These are phyloP conservation scores for Talaromyces sp. DNA, from an alignment of 2,329 filamentous ascomycete genomes.

Conservation along the genomic window DNA sequence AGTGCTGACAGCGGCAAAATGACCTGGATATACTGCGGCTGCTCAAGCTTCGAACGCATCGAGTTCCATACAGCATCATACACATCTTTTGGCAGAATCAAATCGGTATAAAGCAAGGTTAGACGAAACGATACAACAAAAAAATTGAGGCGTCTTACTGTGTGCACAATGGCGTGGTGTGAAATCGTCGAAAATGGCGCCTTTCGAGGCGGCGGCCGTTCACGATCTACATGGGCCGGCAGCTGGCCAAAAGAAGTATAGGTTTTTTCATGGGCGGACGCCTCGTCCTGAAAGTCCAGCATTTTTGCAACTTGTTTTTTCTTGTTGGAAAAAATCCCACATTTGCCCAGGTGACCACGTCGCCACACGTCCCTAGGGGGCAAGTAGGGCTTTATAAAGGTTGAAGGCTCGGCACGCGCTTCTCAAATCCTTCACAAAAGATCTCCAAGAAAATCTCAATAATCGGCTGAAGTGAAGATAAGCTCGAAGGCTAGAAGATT, in stretches of 20 bases:
- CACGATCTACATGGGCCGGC: constrained; percentile 62
- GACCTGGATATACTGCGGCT: constrained; percentile 59
- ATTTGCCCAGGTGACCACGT: neutral
- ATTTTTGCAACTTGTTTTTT: constrained; percentile 23
- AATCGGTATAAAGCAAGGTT: constrained; percentile 41
- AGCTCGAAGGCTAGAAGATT: constrained; percentile 3
- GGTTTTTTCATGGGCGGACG: constrained; percentile 55
- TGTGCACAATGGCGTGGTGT: constrained; percentile 63
- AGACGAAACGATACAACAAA: neutral
- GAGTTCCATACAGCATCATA: constrained; percentile 52
- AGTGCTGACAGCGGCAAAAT: constrained; percentile 68
- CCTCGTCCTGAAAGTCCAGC: constrained; percentile 39
- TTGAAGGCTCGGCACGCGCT: neutral
- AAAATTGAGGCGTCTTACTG: constrained; percentile 39
- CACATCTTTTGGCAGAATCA: constrained; percentile 65
- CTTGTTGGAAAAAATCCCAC: neutral
- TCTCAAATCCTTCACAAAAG: neutral
- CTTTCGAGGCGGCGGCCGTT: constrained; percentile 65
- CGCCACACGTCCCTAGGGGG: neutral
- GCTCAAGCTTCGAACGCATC: constrained; percentile 41
- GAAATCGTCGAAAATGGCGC: constrained; percentile 70
- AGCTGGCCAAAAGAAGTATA: constrained; percentile 66
- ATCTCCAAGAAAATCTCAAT: neutral
- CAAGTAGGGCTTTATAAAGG: neutral
- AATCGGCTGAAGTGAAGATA: constrained; percentile 6